Evolutionary conservation across 78 protist genomes (phyloP).

Genomic region (Isochrysis galbana): DNA sequence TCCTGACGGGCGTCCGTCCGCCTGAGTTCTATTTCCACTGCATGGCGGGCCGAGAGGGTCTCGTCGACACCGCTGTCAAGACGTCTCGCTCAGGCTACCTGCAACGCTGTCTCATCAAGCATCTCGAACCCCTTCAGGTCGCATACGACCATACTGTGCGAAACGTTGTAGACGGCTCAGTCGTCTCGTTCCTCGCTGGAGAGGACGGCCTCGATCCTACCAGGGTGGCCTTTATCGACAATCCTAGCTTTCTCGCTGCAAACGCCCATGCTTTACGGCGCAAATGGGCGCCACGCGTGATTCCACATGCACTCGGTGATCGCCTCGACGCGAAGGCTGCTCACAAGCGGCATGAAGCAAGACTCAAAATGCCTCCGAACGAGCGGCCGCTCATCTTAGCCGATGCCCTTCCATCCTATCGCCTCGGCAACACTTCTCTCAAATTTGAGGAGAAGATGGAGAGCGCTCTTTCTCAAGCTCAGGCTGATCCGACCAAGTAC

Average conservation of each 20-base stretch:
- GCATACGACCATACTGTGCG: slow-evolving; percentile 52
- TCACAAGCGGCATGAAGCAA: background rate
- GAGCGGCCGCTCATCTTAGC: background rate
- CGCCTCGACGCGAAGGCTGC: background rate
- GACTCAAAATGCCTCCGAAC: background rate
- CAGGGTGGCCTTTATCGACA: slow-evolving; percentile 49
- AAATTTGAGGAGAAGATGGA: background rate
- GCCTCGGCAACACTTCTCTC: background rate
- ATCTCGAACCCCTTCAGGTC: slow-evolving; percentile 74
- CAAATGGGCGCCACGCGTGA: background rate
- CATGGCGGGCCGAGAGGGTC: slow-evolving; percentile 99
- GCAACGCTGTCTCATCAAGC: slow-evolving; percentile 95
- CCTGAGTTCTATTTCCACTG: slow-evolving; percentile 97
- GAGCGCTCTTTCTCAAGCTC: background rate
- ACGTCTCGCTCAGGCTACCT: slow-evolving; percentile 87
- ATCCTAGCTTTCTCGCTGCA: slow-evolving; percentile 58
- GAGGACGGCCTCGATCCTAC: slow-evolving; percentile 92
- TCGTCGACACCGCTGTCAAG: slow-evolving; percentile 99
- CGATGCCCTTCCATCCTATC: background rate
- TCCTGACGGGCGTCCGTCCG: slow-evolving; percentile 89
- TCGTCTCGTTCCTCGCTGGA: slow-evolving; percentile 95
- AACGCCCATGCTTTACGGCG: slow-evolving; percentile 61
- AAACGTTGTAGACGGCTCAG: slow-evolving; percentile 73
- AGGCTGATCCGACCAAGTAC: background rate
- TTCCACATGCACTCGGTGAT: background rate